Evolutionary conservation across 2,329 filamentous ascomycete species (phyloP), one percentile per base, ranked within the genome.

Genomic region (Clonostachys sp.): DNA sequence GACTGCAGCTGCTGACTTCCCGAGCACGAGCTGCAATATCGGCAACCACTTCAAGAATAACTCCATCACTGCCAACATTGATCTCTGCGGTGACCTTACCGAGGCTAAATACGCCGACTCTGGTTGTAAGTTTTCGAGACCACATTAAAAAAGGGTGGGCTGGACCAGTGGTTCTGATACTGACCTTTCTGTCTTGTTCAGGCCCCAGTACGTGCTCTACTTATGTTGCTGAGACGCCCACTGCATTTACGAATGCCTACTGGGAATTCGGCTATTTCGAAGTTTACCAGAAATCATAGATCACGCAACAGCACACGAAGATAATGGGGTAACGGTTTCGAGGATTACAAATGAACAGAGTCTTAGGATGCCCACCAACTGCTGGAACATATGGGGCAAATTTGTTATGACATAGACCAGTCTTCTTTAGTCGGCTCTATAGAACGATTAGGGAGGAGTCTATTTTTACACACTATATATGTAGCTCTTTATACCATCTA

Each of bases 1-100:
- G 14, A 70, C 64, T 3, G 80, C 85, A 1, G 56, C 78, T 7
- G 82, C 84, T 2, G 84, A 87, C 50, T 86, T 86, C 59, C 84
- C 84, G 13, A 73, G 67, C 54, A 86, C 83, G 0, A 61, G 77
- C 42, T 87, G 83, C 63, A 66, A 82, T 49, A 79, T 86, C 44
- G 61, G 63, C 6, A 68, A 65, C 5, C 80, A 85, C 56, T 86
- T 87, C 61, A 70, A 63, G 46, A 87, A 86, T 56, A 76, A 84
- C 60, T 83, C 79, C 53, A 86, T 87, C 54, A 74, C 86, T 52
- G 74, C 74, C 40, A 85, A 87, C 55, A 85, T 86, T 51, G 78
- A 83, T 59, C 63, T 87, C 8, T 87, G 83, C 53, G 84, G 83
- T 1, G 61, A 75, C 39, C 69, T 79, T 53, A 77, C 75, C 5